Evolutionary conservation across 1,139 yeast species (phyloP).

Genomic region (Zhuliangozyma parablackwelliae): DNA sequence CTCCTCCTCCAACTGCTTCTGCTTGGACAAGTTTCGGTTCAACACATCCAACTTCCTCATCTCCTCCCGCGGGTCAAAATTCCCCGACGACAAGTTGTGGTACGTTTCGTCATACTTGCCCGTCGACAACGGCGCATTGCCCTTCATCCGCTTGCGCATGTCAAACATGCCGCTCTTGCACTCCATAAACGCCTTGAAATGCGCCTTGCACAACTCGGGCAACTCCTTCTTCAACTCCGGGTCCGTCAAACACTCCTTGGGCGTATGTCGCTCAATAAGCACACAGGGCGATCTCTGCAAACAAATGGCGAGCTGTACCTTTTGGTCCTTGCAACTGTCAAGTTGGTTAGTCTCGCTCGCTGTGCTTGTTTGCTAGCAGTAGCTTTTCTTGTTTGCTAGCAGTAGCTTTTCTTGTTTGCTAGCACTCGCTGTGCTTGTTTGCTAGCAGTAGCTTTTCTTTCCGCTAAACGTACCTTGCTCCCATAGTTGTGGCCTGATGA

Average conservation of each 20-base stretch:
- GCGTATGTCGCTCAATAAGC: slow-evolving; percentile 81
- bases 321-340: slow-evolving; percentile 85
- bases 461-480: slow-evolving; percentile 26
- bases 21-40: slow-evolving; percentile 42
- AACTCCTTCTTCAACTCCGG: slow-evolving; percentile 72
- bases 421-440: neutral
- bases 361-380: too few relatives aligned
- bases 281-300: slow-evolving; percentile 96
- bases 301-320: slow-evolving; percentile 90
- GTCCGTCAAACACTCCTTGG: slow-evolving; percentile 79
- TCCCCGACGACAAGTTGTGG: slow-evolving; percentile 71
- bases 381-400: neutral
- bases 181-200: slow-evolving; percentile 79
- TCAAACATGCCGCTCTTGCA: slow-evolving; percentile 84
- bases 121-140: slow-evolving; percentile 89
- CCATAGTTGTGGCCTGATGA: too few relatives aligned
- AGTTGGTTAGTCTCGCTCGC: neutral
- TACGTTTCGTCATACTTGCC: slow-evolving; percentile 89
- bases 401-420: neutral
- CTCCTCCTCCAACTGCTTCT: slow-evolving; percentile 20
- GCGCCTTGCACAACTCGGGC: slow-evolving; percentile 86
- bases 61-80: slow-evolving; percentile 79
- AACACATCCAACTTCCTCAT: slow-evolving; percentile 60
- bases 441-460: too few relatives aligned
- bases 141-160: slow-evolving; percentile 87